A percentile compares a stretch with the other conserved stretches of the same genome.
phyloP scores from a whole-genome alignment of 805 yeast species.

The Helenozyma rhizophorensis region DNA sequence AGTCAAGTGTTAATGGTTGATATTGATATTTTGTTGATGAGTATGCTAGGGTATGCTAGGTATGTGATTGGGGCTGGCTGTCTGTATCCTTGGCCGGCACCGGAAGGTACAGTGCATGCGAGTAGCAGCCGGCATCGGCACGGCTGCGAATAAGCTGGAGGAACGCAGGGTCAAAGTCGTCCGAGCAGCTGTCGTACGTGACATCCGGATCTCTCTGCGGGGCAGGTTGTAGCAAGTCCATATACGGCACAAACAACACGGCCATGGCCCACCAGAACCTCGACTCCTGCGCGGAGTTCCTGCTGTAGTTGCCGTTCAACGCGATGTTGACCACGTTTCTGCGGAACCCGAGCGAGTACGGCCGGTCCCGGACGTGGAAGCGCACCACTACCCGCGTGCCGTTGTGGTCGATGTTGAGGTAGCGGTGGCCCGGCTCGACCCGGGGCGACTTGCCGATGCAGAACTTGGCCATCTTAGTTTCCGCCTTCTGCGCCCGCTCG shows the following conservation, averaged over 20 bases:
- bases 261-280: constrained; percentile 1
- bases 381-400: constrained; percentile 35
- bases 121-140: constrained; percentile 6
- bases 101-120: constrained; percentile 5
- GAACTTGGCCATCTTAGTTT: constrained; percentile 1
- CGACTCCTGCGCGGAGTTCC: not conserved
- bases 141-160: constrained; percentile 2
- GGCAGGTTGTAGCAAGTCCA: constrained; percentile 6
- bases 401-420: constrained; percentile 36
- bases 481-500: constrained; percentile 1
- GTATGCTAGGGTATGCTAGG: too few species aligned
- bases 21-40: too few species aligned
- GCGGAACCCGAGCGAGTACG: constrained; percentile 35
- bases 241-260: constrained; percentile 7
- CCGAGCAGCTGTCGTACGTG: constrained; percentile 6
- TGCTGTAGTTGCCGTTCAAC: constrained; percentile 8
- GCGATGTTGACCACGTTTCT: constrained; percentile 34
- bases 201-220: not conserved
- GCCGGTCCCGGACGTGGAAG: constrained; percentile 24
- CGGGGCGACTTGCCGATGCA: constrained; percentile 15
- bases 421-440: constrained; percentile 34
- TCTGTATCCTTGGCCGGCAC: not conserved
- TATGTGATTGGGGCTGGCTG: too few species aligned
- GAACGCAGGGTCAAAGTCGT: constrained; percentile 11
- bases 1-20: too few species aligned